phyloP scores from a whole-genome alignment of 371 early-diverging fungal genomes.

The Apophysomyces variabilis region DNA sequence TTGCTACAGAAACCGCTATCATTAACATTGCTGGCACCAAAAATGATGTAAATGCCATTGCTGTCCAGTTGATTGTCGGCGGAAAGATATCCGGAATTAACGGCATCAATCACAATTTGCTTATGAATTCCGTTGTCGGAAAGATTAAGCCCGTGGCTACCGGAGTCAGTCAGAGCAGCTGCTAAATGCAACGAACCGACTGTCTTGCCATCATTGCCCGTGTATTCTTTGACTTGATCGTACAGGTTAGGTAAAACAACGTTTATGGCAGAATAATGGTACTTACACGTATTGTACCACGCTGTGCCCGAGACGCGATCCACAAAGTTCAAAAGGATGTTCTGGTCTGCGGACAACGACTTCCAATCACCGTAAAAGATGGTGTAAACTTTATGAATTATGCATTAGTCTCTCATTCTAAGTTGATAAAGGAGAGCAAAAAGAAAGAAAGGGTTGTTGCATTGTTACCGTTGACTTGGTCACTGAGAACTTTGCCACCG shows the following conservation, averaged over 20 bases:
- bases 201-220: slow-evolving; percentile 37
- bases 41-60: slow-evolving; percentile 53
- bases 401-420: background rate
- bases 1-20: slow-evolving; percentile 47
- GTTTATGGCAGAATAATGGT: background rate
- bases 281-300: slow-evolving; percentile 53
- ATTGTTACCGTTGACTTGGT: slow-evolving; percentile 47
- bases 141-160: slow-evolving; percentile 46
- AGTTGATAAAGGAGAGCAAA: background rate
- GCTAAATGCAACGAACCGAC: slow-evolving; percentile 54
- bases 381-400: slow-evolving; percentile 39
- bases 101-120: slow-evolving; percentile 45
- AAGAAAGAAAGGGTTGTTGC: background rate
- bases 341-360: slow-evolving; percentile 39
- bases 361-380: slow-evolving; percentile 61
- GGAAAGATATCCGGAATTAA: slow-evolving; percentile 53
- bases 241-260: background rate
- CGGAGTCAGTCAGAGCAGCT: slow-evolving; percentile 48
- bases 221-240: slow-evolving; percentile 45
- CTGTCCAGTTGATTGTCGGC: slow-evolving; percentile 43
- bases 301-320: slow-evolving; percentile 44
- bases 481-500: slow-evolving; percentile 47
- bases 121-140: slow-evolving; percentile 38
- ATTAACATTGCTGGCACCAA: slow-evolving; percentile 43
- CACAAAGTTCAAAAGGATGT: slow-evolving; percentile 51